Conservation (phyloP, 441 rosid genomes). For the Erodium texanum region DNA sequence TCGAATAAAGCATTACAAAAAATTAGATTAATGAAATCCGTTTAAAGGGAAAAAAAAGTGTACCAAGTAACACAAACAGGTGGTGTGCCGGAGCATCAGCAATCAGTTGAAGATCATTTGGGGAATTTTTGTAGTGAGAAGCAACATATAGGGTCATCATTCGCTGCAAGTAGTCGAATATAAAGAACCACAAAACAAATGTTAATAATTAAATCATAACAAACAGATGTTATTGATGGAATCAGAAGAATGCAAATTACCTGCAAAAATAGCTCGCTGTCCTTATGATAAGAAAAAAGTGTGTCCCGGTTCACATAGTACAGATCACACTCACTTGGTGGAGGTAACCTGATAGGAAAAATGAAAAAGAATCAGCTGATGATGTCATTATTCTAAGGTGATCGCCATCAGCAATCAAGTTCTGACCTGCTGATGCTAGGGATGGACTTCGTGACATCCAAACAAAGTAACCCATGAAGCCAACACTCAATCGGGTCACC, state of each 20-base stretch:
- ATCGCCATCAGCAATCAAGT: conserved; percentile 11
- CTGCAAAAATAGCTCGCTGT: conserved; percentile 93
- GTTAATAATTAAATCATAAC: conserved; percentile 11
- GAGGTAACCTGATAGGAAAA: conserved; percentile 50
- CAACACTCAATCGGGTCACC: conserved; percentile 94
- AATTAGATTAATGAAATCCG: not conserved
- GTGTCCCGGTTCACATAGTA: conserved; percentile 92
- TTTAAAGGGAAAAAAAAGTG: conserved; percentile 5
- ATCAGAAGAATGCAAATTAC: conserved; percentile 25
- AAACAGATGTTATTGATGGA: conserved; percentile 6
- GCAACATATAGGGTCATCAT: conserved; percentile 97
- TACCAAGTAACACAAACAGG: conserved; percentile 89
- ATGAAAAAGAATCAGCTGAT: conserved; percentile 10
- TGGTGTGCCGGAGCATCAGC: conserved; percentile 99
- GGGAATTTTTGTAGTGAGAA: conserved; percentile 98
- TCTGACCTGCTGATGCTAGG: conserved; percentile 64
- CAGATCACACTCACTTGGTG: conserved; percentile 82
- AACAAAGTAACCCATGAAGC: conserved; percentile 87
- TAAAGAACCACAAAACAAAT: conserved; percentile 20
- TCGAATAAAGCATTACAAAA: too few species aligned
- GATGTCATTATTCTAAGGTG: conserved; percentile 3
- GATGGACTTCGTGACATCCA: conserved; percentile 63
- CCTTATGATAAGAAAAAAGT: conserved; percentile 90
- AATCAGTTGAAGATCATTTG: conserved; percentile 92
- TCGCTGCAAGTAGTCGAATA: conserved; percentile 49